Conservation (phyloP, 83 land plant species). For the Isoetes engelmannii region DNA sequence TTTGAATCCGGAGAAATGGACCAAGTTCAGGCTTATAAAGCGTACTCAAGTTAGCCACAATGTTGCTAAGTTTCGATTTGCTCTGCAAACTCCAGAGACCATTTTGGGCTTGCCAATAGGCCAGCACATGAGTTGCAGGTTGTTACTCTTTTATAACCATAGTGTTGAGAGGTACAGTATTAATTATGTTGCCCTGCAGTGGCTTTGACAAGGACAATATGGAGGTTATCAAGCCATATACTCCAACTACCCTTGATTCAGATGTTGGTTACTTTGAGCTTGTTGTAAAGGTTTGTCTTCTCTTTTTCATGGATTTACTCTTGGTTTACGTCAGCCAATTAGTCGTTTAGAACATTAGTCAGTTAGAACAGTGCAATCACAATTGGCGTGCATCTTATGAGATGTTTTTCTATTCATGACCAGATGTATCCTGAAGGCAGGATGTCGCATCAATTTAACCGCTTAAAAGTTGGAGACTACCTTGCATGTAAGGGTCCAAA, state of each 20-base stretch:
- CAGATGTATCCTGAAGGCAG: constrained; percentile 89
- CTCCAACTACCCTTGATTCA: constrained; percentile 94
- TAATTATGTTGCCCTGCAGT: constrained; percentile 25
- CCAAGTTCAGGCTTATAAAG: constrained; percentile 67
- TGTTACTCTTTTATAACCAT: not conserved
- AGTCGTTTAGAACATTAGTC: too few species aligned
- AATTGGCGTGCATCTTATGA: too few species aligned
- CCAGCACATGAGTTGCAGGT: constrained; percentile 81
- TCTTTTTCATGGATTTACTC: not conserved
- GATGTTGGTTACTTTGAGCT: constrained; percentile 86
- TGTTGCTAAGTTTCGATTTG: constrained; percentile 79
- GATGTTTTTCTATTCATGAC: not conserved
- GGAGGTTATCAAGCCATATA: constrained; percentile 85
- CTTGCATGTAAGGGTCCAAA: constrained; percentile 81
- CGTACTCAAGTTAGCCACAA: constrained; percentile 79
- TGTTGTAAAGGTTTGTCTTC: constrained; percentile 69
- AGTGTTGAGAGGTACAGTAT: not conserved
- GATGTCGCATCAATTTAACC: constrained; percentile 84
- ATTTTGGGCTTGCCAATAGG: constrained; percentile 94
- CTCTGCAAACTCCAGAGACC: constrained; percentile 75
- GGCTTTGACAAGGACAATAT: constrained; percentile 68
- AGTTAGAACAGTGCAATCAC: too few species aligned
- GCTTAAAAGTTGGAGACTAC: constrained; percentile 71
- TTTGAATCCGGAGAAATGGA: constrained; percentile 76
- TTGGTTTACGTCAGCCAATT: too few species aligned